Evolutionary conservation across 306 rosid genomes (phyloP), one percentile per base, ranked within the genome.

Genomic region (Luffa acutangula): DNA sequence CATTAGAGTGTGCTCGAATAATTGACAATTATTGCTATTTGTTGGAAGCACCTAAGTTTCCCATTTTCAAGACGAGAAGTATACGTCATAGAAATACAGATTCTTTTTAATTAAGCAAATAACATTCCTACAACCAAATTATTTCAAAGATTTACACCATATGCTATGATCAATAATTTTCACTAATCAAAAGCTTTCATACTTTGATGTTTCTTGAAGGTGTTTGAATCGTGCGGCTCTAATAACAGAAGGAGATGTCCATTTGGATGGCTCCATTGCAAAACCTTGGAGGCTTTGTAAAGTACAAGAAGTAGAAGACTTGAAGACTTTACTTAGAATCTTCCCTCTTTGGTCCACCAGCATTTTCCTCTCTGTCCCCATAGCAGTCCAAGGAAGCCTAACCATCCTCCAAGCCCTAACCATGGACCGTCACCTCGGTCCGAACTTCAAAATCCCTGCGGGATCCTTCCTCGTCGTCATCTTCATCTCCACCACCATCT

Each of bases 271-370:
- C 0, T 75, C 84, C 70, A 71, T 83, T 42, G 81, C 80, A 60
- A 92, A 85, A 79, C 84, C 80, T 49, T 92, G 95, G 93, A 84
- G 79, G 17, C 75, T 90, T 14, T 87, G 93, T 87, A 82, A 83
- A 20, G 31, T 87, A 15, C 81, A 89, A 78, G 90, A 92, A 78
- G 92, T 89, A 10, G 91, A 90, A 80, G 89, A 88, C 66, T 78
- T 90, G 11, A 92, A 90, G 74, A 72, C 81, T 0, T 6, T 88
- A 1, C 31, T 89, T 7, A 86, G 86, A 70, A 85, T 90, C 15
- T 7, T 87, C 7, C 91, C 92, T 59, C 41, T 89, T 3, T 90
- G 90, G 96, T 82, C 83, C 12, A 63, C 92, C 4, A 60, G 84
- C 1, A 84, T 89, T 21, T 87, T 92, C 79, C 77, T 90, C 65